These are phyloP conservation scores for Thalia dealbata DNA, from an alignment of 176 grass and related monocot species.

Conservation along the genomic window DNA sequence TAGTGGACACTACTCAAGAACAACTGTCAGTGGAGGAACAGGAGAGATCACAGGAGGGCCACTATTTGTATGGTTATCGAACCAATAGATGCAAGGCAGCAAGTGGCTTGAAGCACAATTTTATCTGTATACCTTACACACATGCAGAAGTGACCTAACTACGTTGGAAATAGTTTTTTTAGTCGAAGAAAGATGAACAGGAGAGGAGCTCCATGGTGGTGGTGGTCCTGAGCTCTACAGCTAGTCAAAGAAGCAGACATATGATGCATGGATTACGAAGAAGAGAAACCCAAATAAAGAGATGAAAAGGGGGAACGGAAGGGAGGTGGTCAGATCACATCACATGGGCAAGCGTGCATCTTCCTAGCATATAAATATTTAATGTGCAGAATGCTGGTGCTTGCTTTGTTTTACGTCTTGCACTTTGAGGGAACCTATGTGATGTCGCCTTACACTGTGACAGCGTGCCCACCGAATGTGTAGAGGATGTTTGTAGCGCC, in stretches of 20 bases:
- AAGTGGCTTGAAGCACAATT: neutral
- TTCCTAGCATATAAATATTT: neutral
- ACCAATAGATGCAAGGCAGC: neutral
- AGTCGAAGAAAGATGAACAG: too few relatives aligned
- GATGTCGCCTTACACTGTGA: slow-evolving; percentile 91
- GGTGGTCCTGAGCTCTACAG: neutral
- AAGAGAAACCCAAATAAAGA: slow-evolving; percentile 17
- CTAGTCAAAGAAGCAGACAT: slow-evolving; percentile 1
- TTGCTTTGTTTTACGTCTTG: slow-evolving; percentile 11
- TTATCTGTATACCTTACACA: too few relatives aligned
- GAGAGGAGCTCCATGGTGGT: too few relatives aligned
- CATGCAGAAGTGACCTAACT: too few relatives aligned
- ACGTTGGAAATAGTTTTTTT: too few relatives aligned
- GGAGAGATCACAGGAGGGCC: neutral
- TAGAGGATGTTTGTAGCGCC: slow-evolving; percentile 99
- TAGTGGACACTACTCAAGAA: neutral
- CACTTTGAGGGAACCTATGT: neutral
- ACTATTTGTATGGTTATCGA: neutral
- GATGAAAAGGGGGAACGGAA: neutral
- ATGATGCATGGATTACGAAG: neutral
- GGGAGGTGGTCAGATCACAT: slow-evolving; percentile 1
- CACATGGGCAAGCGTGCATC: slow-evolving; percentile 11
- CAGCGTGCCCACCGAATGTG: slow-evolving; percentile 96
- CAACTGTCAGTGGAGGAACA: slow-evolving; percentile 10
- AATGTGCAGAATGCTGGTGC: neutral